These are phyloP conservation scores for Aquilaria yunnanensis DNA, from an alignment of 345 rosid species.

Conservation along the genomic window DNA sequence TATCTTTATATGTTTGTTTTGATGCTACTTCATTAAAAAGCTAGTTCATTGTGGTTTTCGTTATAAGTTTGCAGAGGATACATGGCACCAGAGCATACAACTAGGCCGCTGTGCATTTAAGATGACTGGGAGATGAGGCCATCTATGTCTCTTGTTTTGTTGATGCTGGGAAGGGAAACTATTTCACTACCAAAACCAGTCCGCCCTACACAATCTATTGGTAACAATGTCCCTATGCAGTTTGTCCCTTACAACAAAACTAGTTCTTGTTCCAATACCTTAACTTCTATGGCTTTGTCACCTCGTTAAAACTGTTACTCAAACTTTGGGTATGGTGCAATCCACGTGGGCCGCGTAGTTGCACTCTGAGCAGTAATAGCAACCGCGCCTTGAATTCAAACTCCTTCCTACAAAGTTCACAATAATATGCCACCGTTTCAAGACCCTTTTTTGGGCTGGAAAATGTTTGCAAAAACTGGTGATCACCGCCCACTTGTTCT, in stretches of 20 bases:
- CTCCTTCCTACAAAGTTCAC: neutral
- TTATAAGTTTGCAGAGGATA: conserved; percentile 25
- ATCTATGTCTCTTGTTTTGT: conserved; percentile 33
- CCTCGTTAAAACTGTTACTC: no score
- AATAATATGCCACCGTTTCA: neutral
- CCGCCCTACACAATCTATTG: conserved; percentile 12
- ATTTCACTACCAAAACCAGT: conserved; percentile 26
- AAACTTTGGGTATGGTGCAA: conserved; percentile 3
- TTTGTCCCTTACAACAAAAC: no score
- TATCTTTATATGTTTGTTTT: no score
- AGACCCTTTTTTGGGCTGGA: no score
- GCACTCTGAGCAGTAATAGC: conserved; percentile 14
- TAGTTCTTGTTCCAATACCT: no score
- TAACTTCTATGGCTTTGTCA: no score
- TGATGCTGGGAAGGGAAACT: conserved; percentile 38
- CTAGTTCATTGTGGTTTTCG: neutral
- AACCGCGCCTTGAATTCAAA: conserved; percentile 2
- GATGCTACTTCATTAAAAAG: no score
- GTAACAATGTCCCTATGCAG: no score
- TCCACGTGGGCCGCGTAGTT: conserved; percentile 12
- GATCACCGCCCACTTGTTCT: no score
- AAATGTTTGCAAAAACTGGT: no score
- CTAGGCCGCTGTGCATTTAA: conserved; percentile 62
- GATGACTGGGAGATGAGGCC: conserved; percentile 42
- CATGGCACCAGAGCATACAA: conserved; percentile 50